Conservation (phyloP, 2,329 filamentous ascomycete species). For the Hypoxylon sp. region DNA sequence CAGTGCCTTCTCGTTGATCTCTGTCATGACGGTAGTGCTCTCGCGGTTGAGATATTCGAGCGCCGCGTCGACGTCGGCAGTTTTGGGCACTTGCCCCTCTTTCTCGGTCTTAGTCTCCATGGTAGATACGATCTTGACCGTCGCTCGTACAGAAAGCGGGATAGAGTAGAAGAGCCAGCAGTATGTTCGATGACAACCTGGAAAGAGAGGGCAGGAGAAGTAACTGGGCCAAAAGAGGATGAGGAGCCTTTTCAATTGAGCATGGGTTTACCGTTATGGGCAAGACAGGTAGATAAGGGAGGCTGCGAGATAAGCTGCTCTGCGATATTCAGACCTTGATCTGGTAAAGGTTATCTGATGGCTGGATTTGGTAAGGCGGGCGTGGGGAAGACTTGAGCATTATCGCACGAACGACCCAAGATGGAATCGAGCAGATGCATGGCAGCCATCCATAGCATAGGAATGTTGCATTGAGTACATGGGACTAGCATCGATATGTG, state of each 20-base stretch:
- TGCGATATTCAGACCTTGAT: slow-evolving; percentile 17
- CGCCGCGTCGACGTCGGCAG: slow-evolving; percentile 42
- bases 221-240: not conserved
- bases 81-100: slow-evolving; percentile 31
- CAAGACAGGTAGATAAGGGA: slow-evolving; percentile 22
- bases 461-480: slow-evolving; percentile 22
- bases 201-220: not conserved
- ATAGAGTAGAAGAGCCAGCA: not conserved
- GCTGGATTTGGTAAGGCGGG: slow-evolving; percentile 25
- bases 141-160: not conserved
- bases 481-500: slow-evolving; percentile 3
- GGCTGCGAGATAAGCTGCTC: slow-evolving; percentile 21
- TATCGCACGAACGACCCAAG: slow-evolving; percentile 10
- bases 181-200: not conserved
- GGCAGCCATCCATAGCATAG: slow-evolving; percentile 6
- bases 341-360: slow-evolving; percentile 16
- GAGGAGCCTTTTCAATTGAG: not conserved
- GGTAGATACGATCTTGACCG: not conserved
- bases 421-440: slow-evolving; percentile 9
- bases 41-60: slow-evolving; percentile 44
- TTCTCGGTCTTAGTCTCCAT: slow-evolving; percentile 35
- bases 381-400: slow-evolving; percentile 22
- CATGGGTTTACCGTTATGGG: slow-evolving; percentile 1
- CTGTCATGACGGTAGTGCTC: slow-evolving; percentile 38
- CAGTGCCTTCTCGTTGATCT: slow-evolving; percentile 45